phyloP scores from a whole-genome alignment of 2,329 filamentous ascomycete genomes.

The Dryadomyces quercivorus region DNA sequence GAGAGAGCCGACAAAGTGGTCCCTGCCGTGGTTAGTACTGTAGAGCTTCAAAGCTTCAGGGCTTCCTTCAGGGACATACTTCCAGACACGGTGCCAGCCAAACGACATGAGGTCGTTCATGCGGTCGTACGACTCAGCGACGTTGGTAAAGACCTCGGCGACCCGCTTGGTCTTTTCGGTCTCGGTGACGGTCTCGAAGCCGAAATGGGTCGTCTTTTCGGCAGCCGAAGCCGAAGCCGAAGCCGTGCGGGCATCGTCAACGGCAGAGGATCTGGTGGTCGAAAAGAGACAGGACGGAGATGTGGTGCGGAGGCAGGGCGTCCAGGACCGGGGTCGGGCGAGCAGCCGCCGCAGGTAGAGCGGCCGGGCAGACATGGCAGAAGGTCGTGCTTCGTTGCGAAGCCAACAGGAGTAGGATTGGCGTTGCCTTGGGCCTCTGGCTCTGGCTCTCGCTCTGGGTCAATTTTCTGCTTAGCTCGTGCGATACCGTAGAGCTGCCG shows the following conservation, averaged over 20 bases:
- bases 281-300: neutral
- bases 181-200: constrained; percentile 75
- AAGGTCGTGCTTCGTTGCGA: neutral
- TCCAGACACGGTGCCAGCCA: constrained; percentile 94
- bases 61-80: constrained; percentile 39
- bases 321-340: too few species aligned
- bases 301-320: neutral
- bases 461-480: too few species aligned
- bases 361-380: neutral
- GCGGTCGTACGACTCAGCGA: constrained; percentile 85
- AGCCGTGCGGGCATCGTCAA: too few species aligned
- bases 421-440: too few species aligned
- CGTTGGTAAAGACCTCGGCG: constrained; percentile 83
- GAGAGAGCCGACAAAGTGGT: constrained; percentile 85
- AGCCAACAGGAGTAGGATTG: too few species aligned
- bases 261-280: neutral
- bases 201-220: constrained; percentile 62
- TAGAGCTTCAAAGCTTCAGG: too few species aligned
- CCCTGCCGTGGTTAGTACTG: constrained; percentile 27
- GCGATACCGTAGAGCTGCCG: too few species aligned
- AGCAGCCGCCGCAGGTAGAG: neutral
- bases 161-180: constrained; percentile 62
- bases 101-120: constrained; percentile 99
- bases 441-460: too few species aligned
- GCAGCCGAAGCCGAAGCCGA: too few species aligned